phyloP scores from a whole-genome alignment of 306 rosid species.

The Begonia loranthoides region DNA sequence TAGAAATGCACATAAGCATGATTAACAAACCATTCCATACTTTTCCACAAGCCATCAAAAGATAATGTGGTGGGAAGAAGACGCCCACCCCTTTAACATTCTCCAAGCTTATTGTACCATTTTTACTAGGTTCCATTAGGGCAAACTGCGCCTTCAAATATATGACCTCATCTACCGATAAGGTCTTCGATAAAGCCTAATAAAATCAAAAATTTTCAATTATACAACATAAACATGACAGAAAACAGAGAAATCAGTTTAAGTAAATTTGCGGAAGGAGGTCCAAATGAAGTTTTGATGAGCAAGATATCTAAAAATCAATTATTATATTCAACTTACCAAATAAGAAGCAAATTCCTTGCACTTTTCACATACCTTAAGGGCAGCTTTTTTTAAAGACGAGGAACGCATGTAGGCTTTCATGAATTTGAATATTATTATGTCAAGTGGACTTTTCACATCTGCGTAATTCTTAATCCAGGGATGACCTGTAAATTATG shows the following conservation, averaged over 20 bases:
- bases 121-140: constrained; percentile 71
- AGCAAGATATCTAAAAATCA: too few species aligned
- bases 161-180: constrained; percentile 45
- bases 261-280: too few species aligned
- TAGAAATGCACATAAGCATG: too few species aligned
- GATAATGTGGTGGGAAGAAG: too few species aligned
- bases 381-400: constrained; percentile 73
- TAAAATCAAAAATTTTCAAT: too few species aligned
- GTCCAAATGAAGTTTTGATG: too few species aligned
- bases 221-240: too few species aligned
- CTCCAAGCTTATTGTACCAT: constrained; percentile 61
- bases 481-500: constrained; percentile 60
- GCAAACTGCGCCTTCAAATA: constrained; percentile 67
- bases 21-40: too few species aligned
- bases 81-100: constrained; percentile 28
- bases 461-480: constrained; percentile 57
- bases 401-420: constrained; percentile 80
- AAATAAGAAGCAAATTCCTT: too few species aligned
- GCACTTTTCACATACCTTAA: constrained; percentile 47
- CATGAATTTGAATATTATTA: constrained; percentile 73
- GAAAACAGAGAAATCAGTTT: too few species aligned
- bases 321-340: too few species aligned
- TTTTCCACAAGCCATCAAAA: too few species aligned
- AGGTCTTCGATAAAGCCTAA: constrained; percentile 53
- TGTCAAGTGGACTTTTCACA: constrained; percentile 61